Percentiles rank a stretch among this genome's conserved stretches.
Conservation (phyloP, 306 rosid species). For the Cucumis sativus region DNA sequence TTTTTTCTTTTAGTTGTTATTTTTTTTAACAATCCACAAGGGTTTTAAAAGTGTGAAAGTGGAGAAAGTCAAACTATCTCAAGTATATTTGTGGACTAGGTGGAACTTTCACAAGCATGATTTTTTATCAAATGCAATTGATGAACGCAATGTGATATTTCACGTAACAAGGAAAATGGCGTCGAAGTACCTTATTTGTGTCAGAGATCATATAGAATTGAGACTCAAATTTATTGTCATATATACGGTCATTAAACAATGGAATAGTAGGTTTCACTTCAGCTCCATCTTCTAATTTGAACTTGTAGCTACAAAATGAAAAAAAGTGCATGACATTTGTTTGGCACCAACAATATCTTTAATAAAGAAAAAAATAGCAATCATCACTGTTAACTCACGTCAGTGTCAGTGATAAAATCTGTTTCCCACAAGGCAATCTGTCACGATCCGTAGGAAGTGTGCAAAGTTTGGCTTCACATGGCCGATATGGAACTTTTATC, state of each 20-base stretch:
- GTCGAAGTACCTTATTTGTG: conserved; percentile 54
- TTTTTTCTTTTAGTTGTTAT: no score
- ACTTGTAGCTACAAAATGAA: conserved; percentile 62
- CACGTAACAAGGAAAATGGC: conserved; percentile 11
- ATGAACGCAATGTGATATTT: background rate
- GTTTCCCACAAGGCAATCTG: conserved; percentile 83
- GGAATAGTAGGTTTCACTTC: conserved; percentile 78
- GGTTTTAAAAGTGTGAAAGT: no score
- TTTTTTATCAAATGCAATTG: background rate
- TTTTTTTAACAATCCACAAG: no score
- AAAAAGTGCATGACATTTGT: conserved; percentile 8
- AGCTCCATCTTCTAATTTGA: conserved; percentile 86
- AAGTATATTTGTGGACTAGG: background rate
- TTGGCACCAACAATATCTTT: conserved; percentile 3
- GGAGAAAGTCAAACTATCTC: background rate
- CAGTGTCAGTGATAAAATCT: conserved; percentile 72
- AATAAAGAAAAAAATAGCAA: conserved; percentile 9
- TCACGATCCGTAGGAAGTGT: conserved; percentile 76
- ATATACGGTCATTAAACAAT: conserved; percentile 67
- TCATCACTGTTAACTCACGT: conserved; percentile 44
- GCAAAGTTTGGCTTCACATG: conserved; percentile 59
- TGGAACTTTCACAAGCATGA: background rate
- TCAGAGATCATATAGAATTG: conserved; percentile 91
- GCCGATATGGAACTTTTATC: conserved; percentile 78
- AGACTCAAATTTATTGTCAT: conserved; percentile 87